These are phyloP conservation scores for Saccharomycopsis lassenensis DNA, from an alignment of 805 yeast genomes.

Conservation along the genomic window DNA sequence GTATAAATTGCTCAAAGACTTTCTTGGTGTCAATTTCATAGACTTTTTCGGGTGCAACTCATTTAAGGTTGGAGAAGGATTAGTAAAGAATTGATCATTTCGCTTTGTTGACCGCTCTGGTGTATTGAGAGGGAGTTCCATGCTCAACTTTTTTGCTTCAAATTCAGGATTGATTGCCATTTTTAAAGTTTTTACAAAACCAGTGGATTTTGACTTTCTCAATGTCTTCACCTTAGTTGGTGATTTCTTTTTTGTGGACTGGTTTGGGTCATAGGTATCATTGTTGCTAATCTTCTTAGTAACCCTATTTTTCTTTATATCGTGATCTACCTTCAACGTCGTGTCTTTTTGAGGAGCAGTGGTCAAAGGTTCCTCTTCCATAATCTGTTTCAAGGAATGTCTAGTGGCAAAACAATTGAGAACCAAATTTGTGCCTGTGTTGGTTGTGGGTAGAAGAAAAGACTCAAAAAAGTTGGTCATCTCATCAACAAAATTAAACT, in stretches of 20 bases:
- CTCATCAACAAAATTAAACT: constrained; percentile 11
- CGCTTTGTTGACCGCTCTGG: too few relatives aligned
- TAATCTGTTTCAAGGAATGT: constrained; percentile 1
- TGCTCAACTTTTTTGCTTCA: too few relatives aligned
- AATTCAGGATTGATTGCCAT: too few relatives aligned
- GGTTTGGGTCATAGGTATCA: neutral
- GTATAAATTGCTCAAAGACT: constrained; percentile 3
- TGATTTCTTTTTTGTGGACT: neutral
- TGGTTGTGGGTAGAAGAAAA: constrained; percentile 6
- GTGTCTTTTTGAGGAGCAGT: neutral
- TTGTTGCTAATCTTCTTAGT: too few relatives aligned
- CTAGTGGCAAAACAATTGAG: neutral
- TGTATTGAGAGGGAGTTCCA: too few relatives aligned
- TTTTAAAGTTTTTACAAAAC: too few relatives aligned
- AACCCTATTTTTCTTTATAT: too few relatives aligned
- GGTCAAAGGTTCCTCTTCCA: constrained; percentile 1
- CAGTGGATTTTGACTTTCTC: constrained; percentile 9
- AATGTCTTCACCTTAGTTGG: neutral
- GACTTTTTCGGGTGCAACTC: constrained; percentile 1
- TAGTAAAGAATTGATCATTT: too few relatives aligned
- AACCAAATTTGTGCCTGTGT: neutral
- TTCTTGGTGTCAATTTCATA: constrained; percentile 2
- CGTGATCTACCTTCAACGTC: neutral
- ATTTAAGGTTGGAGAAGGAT: too few relatives aligned
- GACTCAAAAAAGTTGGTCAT: constrained; percentile 11